Conservation (phyloP, 176 grass and related monocot genomes). For the Aegilops longissima region DNA sequence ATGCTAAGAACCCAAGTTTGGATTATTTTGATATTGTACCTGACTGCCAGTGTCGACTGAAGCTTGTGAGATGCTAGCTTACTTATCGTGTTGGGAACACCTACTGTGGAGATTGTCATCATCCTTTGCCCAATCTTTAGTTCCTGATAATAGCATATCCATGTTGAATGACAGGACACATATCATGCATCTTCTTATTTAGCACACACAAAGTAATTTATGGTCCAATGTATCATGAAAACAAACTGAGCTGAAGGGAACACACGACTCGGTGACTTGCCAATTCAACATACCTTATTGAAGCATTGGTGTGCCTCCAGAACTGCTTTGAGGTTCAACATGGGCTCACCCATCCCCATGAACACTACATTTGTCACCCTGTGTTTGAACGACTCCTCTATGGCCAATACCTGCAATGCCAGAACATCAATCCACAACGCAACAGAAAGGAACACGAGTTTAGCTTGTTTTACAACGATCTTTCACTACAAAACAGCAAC, state of each 20-base stretch:
- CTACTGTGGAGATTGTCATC: constrained; percentile 98
- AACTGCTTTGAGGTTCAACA: constrained; percentile 94
- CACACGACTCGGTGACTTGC: not conserved
- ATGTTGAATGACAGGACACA: not conserved
- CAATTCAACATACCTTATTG: constrained; percentile 61
- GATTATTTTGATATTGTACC: constrained; percentile 31
- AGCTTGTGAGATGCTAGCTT: constrained; percentile 86
- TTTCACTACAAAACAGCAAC: not conserved
- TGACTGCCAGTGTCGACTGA: constrained; percentile 93
- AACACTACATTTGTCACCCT: constrained; percentile 97
- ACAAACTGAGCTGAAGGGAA: not conserved
- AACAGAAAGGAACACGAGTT: not conserved
- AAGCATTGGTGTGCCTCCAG: constrained; percentile 78
- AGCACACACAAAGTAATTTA: not conserved
- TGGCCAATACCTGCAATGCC: constrained; percentile 63
- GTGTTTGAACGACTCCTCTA: constrained; percentile 84
- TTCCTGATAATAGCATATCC: constrained; percentile 40
- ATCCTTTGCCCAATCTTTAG: constrained; percentile 96
- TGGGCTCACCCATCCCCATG: constrained; percentile 99
- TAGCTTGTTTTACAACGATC: not conserved
- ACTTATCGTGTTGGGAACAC: constrained; percentile 92
- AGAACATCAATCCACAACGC: not conserved
- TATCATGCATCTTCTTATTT: not conserved
- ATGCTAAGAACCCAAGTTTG: not conserved
- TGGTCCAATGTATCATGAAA: not conserved